Base-by-base conservation (phyloP, 176 grass and related monocot genomes). In the Dendrocalamus sinicus region DNA sequence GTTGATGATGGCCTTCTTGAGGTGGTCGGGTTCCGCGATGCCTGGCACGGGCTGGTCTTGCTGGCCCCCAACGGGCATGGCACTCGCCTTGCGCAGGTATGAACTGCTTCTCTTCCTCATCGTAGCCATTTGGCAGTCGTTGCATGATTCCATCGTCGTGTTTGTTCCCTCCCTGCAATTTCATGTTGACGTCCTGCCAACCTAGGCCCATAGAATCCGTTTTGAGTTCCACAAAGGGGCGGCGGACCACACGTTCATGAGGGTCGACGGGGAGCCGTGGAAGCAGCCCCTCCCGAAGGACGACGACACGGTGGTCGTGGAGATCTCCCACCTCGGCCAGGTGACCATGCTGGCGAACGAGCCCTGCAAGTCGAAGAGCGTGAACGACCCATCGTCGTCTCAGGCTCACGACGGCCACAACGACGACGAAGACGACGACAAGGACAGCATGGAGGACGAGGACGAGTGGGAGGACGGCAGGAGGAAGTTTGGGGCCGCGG, bases 261-360 rank as follows among this genome's bases (percentile, higher is more conserved):
- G 95, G 72, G 71, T 98, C 8, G 95, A 98, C 1, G 95, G 95
- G 48, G 95, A 98, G 72, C 95, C 95, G 1, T 98, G 95, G 95
- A 98, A 95, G 85, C 93, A 98, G 72, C 95, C 95, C 8, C 87
- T 98, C 26, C 95, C 95, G 0, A 81, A 57, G 32, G 89, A 98
- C 19, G 89, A 95, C 0, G 87, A 92, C 83, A 87, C 89, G 0
- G 88, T 98, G 1, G 89, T 98, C 0, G 89, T 98, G 24, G 95
- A 98, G 72, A 95, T 98, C 72, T 93, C 92, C 41, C 88, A 93
- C 84, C 72, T 87, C 4, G 55, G 95, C 9, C 95, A 98, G 73
- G 95, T 98, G 14, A 89, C 87, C 67, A 92, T 98, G 93, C 91
- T 98, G 7, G 91, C 95, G 3, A 72, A 91, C 1, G 71, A 86